Base-by-base conservation (phyloP, 495 filamentous ascomycete species). In the Daldinia loculata region DNA sequence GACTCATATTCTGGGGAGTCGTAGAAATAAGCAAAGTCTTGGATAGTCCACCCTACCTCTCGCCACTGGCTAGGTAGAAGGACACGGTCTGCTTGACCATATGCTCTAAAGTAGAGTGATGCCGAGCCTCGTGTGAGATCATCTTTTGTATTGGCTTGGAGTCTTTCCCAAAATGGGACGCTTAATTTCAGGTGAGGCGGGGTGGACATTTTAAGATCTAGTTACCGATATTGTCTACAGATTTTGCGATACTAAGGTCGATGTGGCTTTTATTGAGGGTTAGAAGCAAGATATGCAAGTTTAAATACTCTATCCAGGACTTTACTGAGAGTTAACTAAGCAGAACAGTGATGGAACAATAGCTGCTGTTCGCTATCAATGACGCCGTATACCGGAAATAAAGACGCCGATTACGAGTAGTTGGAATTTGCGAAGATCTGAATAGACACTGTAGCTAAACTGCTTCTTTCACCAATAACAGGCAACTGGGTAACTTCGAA, bases 1-100 rank as follows among this genome's bases (percentile, higher is more conserved):
- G 15, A 9, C 6, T 26, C 55, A 30, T 14, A 27, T 24, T 57
- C 61, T 12, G 61, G 56, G 4, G 50, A 64, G 57, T 66, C 50
- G 15, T 61, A 71, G 19, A 71, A 71, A 17, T 19, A 19, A 0
- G 29, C 62, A 52, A 71, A 62, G 38, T 71, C 68, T 4, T 62
- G 36, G 1, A 66, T 4, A 9, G 62, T 51, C 68, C 68, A 71
- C 6, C 3, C 0, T 0, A 62, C 51, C 0, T 50, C 19, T 36
- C 51, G 48, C 56, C 32, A 66, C 2, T 32, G 8, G 14, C 22
- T 24, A 15, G 26, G 34, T 8, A 5, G 12, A 12, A 50, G n/a
- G 12, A 34, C 22, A 3, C 0, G 2, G 27, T 30, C n/a, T 8
- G 29, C 24, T 4, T 17, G 38, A 4, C 68, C 68, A 7, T 51